Evolutionary conservation across 352 stramenopile species (phyloP).

Genomic region (Globisporangium cederbergense): DNA sequence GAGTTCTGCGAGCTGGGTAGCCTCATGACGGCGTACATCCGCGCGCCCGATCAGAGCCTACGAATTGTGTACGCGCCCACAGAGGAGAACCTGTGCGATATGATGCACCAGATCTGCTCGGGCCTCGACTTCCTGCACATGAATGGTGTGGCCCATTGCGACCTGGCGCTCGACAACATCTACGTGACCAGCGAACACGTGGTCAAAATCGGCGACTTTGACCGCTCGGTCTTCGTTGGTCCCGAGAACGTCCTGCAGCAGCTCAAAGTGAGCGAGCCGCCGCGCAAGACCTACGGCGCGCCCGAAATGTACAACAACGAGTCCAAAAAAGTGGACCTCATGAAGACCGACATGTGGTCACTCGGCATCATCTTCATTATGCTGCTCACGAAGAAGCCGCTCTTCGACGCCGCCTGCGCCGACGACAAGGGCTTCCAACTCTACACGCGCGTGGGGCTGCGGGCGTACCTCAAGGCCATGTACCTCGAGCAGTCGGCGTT

Average conservation of each 20-base stretch:
- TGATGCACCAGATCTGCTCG: slow-evolving; percentile 85
- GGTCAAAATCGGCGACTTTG: slow-evolving; percentile 71
- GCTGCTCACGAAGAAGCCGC: slow-evolving; percentile 49
- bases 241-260: slow-evolving; percentile 36
- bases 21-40: slow-evolving; percentile 50
- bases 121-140: slow-evolving; percentile 50
- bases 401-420: slow-evolving; percentile 41
- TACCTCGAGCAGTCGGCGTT: slow-evolving; percentile 62
- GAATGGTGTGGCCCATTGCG: slow-evolving; percentile 58
- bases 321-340: slow-evolving; percentile 31
- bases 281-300: slow-evolving; percentile 47
- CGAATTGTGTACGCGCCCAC: slow-evolving; percentile 14
- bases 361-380: slow-evolving; percentile 57
- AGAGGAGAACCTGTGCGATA: slow-evolving; percentile 45
- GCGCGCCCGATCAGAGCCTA: neutral
- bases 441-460: slow-evolving; percentile 41
- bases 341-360: slow-evolving; percentile 60
- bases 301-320: slow-evolving; percentile 43
- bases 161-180: slow-evolving; percentile 76
- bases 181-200: slow-evolving; percentile 55
- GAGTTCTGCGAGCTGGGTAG: slow-evolving; percentile 63
- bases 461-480: slow-evolving; percentile 53
- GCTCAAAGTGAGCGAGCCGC: slow-evolving; percentile 21
- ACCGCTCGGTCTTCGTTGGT: slow-evolving; percentile 53
- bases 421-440: slow-evolving; percentile 59